Conservation (phyloP, 768 basidiomycete genomes). For the Termitomyces heimii region DNA sequence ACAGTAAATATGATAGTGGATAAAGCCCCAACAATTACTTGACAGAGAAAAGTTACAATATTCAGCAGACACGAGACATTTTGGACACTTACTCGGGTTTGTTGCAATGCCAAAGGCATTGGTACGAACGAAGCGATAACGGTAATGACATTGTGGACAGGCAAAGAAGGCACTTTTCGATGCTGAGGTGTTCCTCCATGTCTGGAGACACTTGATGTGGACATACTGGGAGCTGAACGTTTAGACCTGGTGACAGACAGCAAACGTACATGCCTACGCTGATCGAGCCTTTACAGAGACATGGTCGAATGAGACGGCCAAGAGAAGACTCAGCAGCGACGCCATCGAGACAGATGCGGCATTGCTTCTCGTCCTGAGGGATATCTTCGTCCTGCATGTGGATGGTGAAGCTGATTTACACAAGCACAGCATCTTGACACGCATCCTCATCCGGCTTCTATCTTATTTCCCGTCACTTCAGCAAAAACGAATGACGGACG, state of each 20-base stretch:
- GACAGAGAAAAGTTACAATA: slow-evolving; percentile 3
- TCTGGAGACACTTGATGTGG: slow-evolving; percentile 72
- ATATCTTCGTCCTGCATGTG: slow-evolving; percentile 14
- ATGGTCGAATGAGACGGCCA: slow-evolving; percentile 79
- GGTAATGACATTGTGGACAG: slow-evolving; percentile 77
- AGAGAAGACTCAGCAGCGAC: slow-evolving; percentile 49
- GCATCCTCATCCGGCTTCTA: neutral
- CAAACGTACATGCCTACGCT: slow-evolving; percentile 32
- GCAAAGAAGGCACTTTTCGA: slow-evolving; percentile 69
- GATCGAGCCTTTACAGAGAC: slow-evolving; percentile 75
- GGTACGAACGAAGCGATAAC: slow-evolving; percentile 72
- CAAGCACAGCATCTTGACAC: neutral
- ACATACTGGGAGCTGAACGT: slow-evolving; percentile 47
- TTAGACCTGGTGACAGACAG: slow-evolving; percentile 7
- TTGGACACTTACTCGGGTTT: slow-evolving; percentile 52
- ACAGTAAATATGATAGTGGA: slow-evolving; percentile 58
- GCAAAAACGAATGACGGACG: slow-evolving; percentile 23
- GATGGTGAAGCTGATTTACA: neutral
- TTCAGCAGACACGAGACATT: neutral
- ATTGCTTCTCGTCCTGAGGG: slow-evolving; percentile 51
- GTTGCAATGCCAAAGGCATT: slow-evolving; percentile 65
- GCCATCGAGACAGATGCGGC: slow-evolving; percentile 81
- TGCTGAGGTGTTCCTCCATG: slow-evolving; percentile 61
- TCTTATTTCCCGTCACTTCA: slow-evolving; percentile 3
- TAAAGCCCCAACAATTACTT: slow-evolving; percentile 61